Percentiles rank a stretch among this genome's conserved stretches.
Conservation (phyloP, 179 eudicot species). For the Corrigiola litoralis region DNA sequence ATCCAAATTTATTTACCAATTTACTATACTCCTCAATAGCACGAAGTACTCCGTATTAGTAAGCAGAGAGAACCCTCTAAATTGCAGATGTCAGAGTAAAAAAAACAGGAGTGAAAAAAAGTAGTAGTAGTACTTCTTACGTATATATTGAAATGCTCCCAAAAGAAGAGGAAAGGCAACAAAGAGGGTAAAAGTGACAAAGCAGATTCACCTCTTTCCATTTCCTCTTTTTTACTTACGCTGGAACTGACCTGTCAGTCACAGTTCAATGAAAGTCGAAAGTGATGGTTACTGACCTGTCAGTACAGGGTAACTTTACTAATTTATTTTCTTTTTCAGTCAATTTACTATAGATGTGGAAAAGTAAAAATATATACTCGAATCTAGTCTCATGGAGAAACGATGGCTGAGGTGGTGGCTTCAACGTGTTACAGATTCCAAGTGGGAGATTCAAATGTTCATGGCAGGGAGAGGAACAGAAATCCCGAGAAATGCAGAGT, state of each 20-base stretch:
- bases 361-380: not conserved
- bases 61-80: slow-evolving; percentile 9
- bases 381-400: not conserved
- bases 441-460: slow-evolving; percentile 9
- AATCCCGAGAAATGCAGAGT: too few relatives aligned
- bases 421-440: slow-evolving; percentile 9
- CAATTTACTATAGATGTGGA: too few relatives aligned
- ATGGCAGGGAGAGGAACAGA: too few relatives aligned
- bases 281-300: slow-evolving; percentile 30
- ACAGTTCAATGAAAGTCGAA: slow-evolving; percentile 9
- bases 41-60: not conserved
- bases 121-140: not conserved
- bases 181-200: slow-evolving; percentile 13
- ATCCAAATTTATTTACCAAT: slow-evolving; percentile 13
- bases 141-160: not conserved
- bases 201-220: slow-evolving; percentile 8
- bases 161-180: not conserved
- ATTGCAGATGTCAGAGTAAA: slow-evolving; percentile 14
- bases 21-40: slow-evolving; percentile 13
- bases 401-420: not conserved
- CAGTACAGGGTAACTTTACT: slow-evolving; percentile 13
- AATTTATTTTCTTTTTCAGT: not conserved
- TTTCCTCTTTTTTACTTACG: not conserved
- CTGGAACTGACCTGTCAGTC: slow-evolving; percentile 9
- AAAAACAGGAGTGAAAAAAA: not conserved